Evolutionary conservation across 176 grass and related monocot species (phyloP).

Genomic region (Oryza meridionalis): DNA sequence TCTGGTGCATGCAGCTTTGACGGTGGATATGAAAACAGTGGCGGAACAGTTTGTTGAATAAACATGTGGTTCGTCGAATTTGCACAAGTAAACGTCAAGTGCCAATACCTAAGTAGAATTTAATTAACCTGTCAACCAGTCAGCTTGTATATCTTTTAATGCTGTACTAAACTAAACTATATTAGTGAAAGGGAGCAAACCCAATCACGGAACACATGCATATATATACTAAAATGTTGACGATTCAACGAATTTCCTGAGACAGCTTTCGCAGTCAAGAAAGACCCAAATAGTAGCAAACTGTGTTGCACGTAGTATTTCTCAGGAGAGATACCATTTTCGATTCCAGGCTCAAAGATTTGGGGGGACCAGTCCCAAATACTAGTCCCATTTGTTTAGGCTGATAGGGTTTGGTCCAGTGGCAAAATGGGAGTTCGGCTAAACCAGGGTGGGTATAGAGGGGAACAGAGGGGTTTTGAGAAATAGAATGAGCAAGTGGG

Average conservation of each 20-base stretch:
- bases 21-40: neutral
- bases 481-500: constrained; percentile 44
- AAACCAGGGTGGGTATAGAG: neutral
- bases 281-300: neutral
- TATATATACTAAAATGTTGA: neutral
- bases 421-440: neutral
- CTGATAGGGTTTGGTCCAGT: neutral
- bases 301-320: neutral
- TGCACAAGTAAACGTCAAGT: neutral
- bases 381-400: constrained; percentile 13
- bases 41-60: neutral
- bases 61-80: neutral
- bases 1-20: neutral
- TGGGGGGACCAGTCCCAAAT: constrained; percentile 30
- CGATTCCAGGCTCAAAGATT: constrained; percentile 36
- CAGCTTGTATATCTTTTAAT: neutral
- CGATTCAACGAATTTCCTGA: constrained; percentile 3
- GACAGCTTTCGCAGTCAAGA: constrained; percentile 2
- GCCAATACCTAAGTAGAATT: no score
- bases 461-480: neutral
- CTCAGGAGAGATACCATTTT: constrained; percentile 31
- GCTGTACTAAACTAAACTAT: neutral
- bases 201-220: neutral
- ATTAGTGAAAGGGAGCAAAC: neutral
- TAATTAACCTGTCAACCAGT: neutral